Percentiles rank a stretch among this genome's conserved stretches.
Evolutionary conservation across 2,329 filamentous ascomycete species (phyloP).

Genomic region (Fusarium nisikadoi): DNA sequence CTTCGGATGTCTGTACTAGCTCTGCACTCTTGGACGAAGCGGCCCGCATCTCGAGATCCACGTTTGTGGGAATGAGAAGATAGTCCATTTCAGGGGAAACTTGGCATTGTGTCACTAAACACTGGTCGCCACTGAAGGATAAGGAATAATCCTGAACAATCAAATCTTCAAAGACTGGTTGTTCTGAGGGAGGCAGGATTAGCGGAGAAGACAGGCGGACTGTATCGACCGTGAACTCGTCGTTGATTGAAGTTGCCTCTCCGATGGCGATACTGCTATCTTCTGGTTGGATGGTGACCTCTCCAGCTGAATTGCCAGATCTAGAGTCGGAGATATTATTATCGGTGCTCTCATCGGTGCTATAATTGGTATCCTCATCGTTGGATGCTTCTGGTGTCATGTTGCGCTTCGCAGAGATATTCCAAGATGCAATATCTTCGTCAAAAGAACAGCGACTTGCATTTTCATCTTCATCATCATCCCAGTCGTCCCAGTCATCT

Average conservation of each 20-base stretch:
- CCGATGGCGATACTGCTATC: too few species aligned
- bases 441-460: fast-evolving
- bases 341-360: background rate
- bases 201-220: background rate
- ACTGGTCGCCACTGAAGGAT: background rate
- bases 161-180: background rate
- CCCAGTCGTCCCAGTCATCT: background rate
- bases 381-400: background rate
- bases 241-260: background rate
- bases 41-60: fast-evolving
- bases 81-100: background rate
- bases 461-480: background rate
- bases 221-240: fast-evolving
- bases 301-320: fast-evolving
- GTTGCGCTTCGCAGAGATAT: fast-evolving
- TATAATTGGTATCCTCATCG: background rate
- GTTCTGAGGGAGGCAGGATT: fast-evolving
- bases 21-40: background rate
- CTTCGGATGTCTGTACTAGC: background rate
- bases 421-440: background rate
- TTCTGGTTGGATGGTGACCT: background rate
- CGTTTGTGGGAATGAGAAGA: background rate
- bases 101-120: background rate
- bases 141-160: background rate
- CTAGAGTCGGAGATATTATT: background rate